phyloP scores from a whole-genome alignment of 805 yeast genomes.

The Candida sphagnicola region DNA sequence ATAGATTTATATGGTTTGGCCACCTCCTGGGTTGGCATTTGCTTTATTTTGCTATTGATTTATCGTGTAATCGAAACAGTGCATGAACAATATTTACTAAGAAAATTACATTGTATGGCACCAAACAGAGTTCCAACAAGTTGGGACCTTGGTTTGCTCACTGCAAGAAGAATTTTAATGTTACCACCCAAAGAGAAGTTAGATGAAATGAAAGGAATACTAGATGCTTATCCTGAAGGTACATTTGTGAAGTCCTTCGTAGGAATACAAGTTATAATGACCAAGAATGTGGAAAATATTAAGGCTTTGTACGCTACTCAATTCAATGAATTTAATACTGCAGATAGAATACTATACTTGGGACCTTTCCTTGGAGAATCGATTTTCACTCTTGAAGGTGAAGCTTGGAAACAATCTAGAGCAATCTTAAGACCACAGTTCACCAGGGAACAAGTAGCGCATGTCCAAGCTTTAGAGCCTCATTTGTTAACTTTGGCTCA shows the following conservation, averaged over 20 bases:
- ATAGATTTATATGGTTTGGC: neutral
- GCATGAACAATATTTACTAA: neutral
- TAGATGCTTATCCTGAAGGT: constrained; percentile 5
- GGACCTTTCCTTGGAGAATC: constrained; percentile 34
- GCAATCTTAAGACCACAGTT: constrained; percentile 37
- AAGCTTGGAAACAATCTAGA: constrained; percentile 37
- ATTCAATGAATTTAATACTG: constrained; percentile 32
- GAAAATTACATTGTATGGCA: neutral
- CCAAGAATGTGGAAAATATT: constrained; percentile 34
- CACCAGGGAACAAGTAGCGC: constrained; percentile 35
- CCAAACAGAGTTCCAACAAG: neutral
- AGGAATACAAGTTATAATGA: constrained; percentile 18
- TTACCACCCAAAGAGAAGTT: neutral
- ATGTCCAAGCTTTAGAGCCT: constrained; percentile 29
- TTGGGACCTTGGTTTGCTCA: neutral
- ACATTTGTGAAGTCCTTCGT: constrained; percentile 9
- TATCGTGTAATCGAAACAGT: neutral
- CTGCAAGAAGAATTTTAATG: neutral
- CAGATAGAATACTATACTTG: constrained; percentile 28
- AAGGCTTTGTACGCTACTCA: constrained; percentile 37
- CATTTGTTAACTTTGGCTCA: constrained; percentile 24
- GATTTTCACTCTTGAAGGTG: constrained; percentile 34
- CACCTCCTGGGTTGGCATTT: neutral
- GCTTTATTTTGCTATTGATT: neutral
- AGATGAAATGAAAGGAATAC: constrained; percentile 1